phyloP scores from a whole-genome alignment of 2,329 filamentous ascomycete genomes.

The Chaetomium olivaceum region DNA sequence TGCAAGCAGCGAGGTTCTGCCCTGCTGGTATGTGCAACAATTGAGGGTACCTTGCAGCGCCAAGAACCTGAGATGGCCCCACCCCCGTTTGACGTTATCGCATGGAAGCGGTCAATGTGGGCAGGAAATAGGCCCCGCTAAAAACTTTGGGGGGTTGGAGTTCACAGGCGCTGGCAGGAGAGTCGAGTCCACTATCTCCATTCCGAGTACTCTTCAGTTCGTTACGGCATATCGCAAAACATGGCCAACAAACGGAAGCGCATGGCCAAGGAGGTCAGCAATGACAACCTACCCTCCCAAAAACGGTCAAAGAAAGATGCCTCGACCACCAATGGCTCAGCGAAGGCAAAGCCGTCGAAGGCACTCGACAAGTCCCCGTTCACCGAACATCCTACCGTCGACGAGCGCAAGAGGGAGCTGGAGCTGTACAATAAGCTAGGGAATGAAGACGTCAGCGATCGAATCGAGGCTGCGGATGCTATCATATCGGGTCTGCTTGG shows the following conservation, averaged over 20 bases:
- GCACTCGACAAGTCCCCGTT: constrained; percentile 49
- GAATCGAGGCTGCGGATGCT: constrained; percentile 59
- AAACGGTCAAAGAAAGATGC: constrained; percentile 42
- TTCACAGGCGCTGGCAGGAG: neutral
- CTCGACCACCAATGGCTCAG: constrained; percentile 27
- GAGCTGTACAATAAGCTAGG: constrained; percentile 62
- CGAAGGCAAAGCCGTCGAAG: constrained; percentile 28
- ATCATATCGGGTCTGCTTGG: constrained; percentile 58
- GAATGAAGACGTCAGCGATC: constrained; percentile 57
- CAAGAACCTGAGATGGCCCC: neutral
- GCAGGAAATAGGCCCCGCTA: constrained; percentile 29
- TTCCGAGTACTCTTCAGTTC: neutral
- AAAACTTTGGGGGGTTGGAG: constrained; percentile 22
- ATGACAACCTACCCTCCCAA: constrained; percentile 37
- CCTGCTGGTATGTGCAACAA: constrained; percentile 13
- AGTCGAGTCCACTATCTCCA: neutral
- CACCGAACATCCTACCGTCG: constrained; percentile 51
- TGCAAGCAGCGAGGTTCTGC: constrained; percentile 9
- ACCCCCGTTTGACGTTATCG: constrained; percentile 16
- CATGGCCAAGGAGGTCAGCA: constrained; percentile 36
- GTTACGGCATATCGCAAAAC: constrained; percentile 1
- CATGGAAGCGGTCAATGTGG: constrained; percentile 17
- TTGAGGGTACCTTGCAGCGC: constrained; percentile 13
- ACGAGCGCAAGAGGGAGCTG: constrained; percentile 60
- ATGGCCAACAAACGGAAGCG: constrained; percentile 51